These are phyloP conservation scores for Coemansia sp. DNA, from an alignment of 371 early-diverging fungal species.

Conservation along the genomic window DNA sequence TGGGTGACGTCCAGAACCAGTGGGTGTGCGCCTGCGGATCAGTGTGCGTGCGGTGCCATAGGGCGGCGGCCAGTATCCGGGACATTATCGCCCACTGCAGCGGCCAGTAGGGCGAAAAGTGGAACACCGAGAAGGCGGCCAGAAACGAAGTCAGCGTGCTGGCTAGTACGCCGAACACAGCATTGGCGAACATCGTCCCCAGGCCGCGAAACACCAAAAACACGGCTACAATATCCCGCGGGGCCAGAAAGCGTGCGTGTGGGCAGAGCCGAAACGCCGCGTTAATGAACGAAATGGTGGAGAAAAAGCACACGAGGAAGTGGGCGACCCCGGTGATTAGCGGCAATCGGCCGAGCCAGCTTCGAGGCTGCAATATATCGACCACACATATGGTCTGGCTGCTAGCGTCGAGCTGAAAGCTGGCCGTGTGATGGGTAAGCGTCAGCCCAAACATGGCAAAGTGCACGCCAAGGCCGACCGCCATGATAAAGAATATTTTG, in stretches of 20 bases:
- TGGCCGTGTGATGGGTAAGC: background rate
- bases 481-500: conserved; percentile 32
- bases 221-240: conserved; percentile 11
- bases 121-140: conserved; percentile 3
- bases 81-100: conserved; percentile 26
- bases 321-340: conserved; percentile 13
- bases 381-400: conserved; percentile 1
- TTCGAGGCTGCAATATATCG: conserved; percentile 4
- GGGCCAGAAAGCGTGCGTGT: conserved; percentile 10
- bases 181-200: conserved; percentile 17
- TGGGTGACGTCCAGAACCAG: conserved; percentile 15
- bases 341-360: conserved; percentile 22
- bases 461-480: conserved; percentile 11
- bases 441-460: conserved; percentile 13
- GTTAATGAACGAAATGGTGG: conserved; percentile 27
- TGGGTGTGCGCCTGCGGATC: conserved; percentile 13
- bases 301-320: conserved; percentile 19
- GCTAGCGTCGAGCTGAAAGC: background rate
- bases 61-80: conserved; percentile 14
- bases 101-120: conserved; percentile 10
- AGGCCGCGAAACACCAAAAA: conserved; percentile 25
- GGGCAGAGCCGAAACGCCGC: conserved; percentile 12
- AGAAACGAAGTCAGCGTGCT: conserved; percentile 6
- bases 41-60: conserved; percentile 16
- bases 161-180: background rate